These are phyloP conservation scores for Angophora floribunda DNA, from an alignment of 345 rosid species.

Conservation along the genomic window DNA sequence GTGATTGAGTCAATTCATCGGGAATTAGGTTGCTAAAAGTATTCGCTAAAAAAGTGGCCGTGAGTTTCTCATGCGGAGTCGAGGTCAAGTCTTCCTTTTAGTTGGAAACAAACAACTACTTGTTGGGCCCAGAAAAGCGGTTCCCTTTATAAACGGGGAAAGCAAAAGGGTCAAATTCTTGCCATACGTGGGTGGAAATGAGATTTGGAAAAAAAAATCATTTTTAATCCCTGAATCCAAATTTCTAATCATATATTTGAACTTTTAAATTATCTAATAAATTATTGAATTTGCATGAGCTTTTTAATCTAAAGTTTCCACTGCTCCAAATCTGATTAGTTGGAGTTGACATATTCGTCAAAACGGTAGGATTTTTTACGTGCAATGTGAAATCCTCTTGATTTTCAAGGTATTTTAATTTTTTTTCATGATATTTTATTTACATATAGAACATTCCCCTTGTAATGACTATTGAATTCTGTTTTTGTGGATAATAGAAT, in stretches of 20 bases:
- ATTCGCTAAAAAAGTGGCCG: too few species aligned
- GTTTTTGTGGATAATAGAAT: background rate
- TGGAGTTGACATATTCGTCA: background rate
- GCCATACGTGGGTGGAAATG: background rate
- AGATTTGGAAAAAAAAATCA: background rate
- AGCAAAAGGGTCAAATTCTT: background rate
- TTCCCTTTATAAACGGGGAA: too few species aligned
- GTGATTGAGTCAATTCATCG: too few species aligned
- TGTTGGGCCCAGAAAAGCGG: too few species aligned
- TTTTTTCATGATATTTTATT: too few species aligned
- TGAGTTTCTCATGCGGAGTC: too few species aligned
- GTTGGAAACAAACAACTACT: too few species aligned
- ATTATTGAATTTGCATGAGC: background rate
- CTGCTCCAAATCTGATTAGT: background rate
- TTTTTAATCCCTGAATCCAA: too few species aligned
- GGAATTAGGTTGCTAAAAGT: background rate
- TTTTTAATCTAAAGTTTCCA: background rate
- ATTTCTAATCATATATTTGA: background rate
- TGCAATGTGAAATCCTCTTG: background rate
- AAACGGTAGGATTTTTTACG: background rate
- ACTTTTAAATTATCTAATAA: too few species aligned
- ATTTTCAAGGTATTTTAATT: background rate
- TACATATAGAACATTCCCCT: background rate
- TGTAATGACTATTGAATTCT: background rate
- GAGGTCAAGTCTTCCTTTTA: fast-evolving